Evolutionary conservation across 2,329 filamentous ascomycete species (phyloP), one percentile per base, ranked within the genome.

Genomic region (Xylariaceae sp.): DNA sequence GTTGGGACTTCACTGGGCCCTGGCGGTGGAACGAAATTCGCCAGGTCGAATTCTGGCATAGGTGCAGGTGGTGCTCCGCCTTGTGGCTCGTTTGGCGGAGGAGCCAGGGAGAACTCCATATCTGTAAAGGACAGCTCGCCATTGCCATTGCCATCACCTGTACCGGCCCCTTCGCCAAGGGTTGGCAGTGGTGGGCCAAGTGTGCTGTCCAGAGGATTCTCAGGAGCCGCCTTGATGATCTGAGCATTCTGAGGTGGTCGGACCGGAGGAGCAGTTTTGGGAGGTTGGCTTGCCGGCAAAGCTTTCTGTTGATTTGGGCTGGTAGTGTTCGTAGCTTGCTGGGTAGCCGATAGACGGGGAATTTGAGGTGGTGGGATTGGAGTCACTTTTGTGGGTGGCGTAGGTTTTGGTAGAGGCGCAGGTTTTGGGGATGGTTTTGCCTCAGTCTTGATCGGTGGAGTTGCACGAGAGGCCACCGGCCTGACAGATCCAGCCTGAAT

Each of bases 21-120:
- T 7, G 54, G 53, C 40, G 61, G 61, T 7, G 66, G 65, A 5
- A 69, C 70, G 61, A 79, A 78, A 12, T 71, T 70, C 2, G 74
- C 64, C 12, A 78, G 64, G 48, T 79, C 77, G 57, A 80, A 78
- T 5, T 73, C 69, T 6, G 70, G 63, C 51, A 75, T 74, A 17
- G 66, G 61, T 34, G 54, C 67, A 13, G 59, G 61, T 33, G 62
- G 64, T 2, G 67, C 67, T 28, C 22, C 22, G 5, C 63, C 62
- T 22, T 61, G 59, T 7, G 62, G 49, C 58, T 56, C 66, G 50
- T 65, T 65, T 45, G 66, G 69, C 9, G 72, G 56, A 1, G 78
- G 75, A 1, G 76, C 79, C 5, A 82, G 68, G 0, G 77, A 75
- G 57, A 83, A 83, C 34, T 78, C 73, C 77, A 82, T 82, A 56